Percentiles rank a stretch among this genome's conserved stretches.
These are phyloP conservation scores for Penicillium oxalicum DNA, from an alignment of 2,329 filamentous ascomycete genomes.

Conservation along the genomic window DNA sequence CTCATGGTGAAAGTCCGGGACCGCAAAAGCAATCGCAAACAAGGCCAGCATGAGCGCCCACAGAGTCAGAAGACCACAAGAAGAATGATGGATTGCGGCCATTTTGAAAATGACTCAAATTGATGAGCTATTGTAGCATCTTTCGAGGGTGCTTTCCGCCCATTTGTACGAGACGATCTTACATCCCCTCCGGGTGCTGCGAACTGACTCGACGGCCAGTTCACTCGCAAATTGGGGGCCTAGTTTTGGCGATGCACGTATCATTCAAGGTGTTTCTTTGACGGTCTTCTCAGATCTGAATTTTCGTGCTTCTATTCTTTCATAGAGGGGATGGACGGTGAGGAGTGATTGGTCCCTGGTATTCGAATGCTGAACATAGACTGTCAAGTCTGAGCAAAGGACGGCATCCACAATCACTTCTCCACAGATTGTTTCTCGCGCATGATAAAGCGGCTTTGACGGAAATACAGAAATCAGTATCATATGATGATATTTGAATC, in stretches of 20 bases:
- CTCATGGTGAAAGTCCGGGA: not conserved
- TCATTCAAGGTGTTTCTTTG: not conserved
- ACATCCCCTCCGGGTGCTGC: too few species aligned
- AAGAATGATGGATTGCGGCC: not conserved
- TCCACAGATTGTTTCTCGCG: not conserved
- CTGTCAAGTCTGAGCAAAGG: not conserved
- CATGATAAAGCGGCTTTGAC: not conserved
- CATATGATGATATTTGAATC: not conserved
- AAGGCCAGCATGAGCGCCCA: not conserved
- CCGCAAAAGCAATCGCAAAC: not conserved
- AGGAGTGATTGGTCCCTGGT: not conserved
- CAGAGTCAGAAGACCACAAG: not conserved
- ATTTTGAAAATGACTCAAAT: not conserved
- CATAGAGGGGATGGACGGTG: not conserved
- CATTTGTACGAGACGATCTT: too few species aligned
- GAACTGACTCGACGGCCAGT: too few species aligned
- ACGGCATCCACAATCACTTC: conserved; percentile 1
- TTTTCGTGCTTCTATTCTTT: not conserved
- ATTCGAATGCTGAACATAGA: not conserved
- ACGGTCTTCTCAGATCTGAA: not conserved
- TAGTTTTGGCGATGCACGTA: too few species aligned
- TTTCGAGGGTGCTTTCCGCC: too few species aligned
- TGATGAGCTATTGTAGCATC: not conserved
- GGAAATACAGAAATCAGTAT: not conserved
- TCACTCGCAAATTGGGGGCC: too few species aligned